phyloP scores from a whole-genome alignment of 495 filamentous ascomycete genomes.

The Oidiodendron maius region DNA sequence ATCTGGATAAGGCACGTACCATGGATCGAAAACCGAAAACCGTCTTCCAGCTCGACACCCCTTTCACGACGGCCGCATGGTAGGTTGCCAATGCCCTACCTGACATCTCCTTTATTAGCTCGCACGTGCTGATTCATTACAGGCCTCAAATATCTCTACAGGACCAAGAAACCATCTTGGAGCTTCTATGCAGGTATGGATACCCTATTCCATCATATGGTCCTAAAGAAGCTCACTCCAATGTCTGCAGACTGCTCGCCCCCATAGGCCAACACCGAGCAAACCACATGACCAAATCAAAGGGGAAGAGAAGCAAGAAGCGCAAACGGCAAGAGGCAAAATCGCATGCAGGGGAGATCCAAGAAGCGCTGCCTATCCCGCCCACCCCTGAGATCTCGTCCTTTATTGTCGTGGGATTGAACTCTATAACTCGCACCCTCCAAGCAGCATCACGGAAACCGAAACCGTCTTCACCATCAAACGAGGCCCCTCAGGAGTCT shows the following conservation, averaged over 20 bases:
- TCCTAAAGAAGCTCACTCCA: neutral
- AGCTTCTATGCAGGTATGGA: slow-evolving; percentile 46
- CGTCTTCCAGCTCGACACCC: slow-evolving; percentile 35
- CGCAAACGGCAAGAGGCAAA: slow-evolving; percentile 25
- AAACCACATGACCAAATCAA: slow-evolving; percentile 39
- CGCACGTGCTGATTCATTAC: slow-evolving; percentile 1
- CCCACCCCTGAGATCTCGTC: slow-evolving; percentile 41
- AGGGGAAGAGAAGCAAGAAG: slow-evolving; percentile 42
- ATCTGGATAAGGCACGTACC: no score
- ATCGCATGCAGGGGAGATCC: slow-evolving; percentile 5
- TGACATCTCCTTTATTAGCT: no score
- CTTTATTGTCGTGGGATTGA: slow-evolving; percentile 53
- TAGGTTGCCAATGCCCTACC: slow-evolving; percentile 8
- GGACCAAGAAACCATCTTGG: slow-evolving; percentile 47
- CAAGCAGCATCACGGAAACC: slow-evolving; percentile 30
- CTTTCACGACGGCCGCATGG: slow-evolving; percentile 33
- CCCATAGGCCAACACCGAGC: slow-evolving; percentile 50
- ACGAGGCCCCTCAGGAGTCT: neutral
- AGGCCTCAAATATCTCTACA: slow-evolving; percentile 44
- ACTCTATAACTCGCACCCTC: slow-evolving; percentile 48
- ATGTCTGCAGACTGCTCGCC: slow-evolving; percentile 40
- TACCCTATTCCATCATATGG: neutral
- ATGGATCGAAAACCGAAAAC: slow-evolving; percentile 34
- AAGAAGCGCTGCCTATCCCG: slow-evolving; percentile 13
- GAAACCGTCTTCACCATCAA: neutral